Conservation (phyloP, 345 rosid genomes). For the Balakata baccata region DNA sequence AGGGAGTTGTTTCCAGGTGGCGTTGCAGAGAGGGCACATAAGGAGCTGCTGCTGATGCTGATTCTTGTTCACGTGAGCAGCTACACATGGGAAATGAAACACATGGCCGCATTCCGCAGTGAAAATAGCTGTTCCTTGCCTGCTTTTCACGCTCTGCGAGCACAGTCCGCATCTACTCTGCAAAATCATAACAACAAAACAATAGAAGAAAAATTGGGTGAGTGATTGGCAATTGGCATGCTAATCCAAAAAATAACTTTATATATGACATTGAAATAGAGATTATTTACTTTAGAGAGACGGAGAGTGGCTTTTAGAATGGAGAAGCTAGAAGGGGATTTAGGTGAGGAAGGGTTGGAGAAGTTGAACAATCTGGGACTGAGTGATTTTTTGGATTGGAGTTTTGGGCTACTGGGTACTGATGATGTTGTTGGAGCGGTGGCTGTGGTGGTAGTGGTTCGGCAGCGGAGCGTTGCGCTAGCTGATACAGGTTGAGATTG, state of each 20-base stretch:
- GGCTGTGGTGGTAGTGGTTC: slow-evolving; percentile 33
- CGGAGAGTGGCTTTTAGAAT: slow-evolving; percentile 62
- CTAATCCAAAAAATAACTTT: too few species aligned
- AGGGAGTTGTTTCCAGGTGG: slow-evolving; percentile 61
- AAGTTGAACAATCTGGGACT: slow-evolving; percentile 45
- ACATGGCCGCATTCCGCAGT: slow-evolving; percentile 83
- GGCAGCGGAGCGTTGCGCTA: slow-evolving; percentile 52
- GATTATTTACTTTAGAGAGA: slow-evolving; percentile 52
- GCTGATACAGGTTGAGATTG: slow-evolving; percentile 44
- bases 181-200: not conserved
- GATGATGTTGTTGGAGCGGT: slow-evolving; percentile 44
- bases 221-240: too few species aligned
- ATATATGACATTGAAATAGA: too few species aligned
- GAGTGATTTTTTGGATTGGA: slow-evolving; percentile 41
- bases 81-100: slow-evolving; percentile 76
- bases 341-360: slow-evolving; percentile 69
- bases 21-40: slow-evolving; percentile 69
- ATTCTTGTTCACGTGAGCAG: slow-evolving; percentile 40
- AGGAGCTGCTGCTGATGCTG: slow-evolving; percentile 28
- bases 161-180: slow-evolving; percentile 80
- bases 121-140: slow-evolving; percentile 76
- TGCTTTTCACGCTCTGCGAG: slow-evolving; percentile 55
- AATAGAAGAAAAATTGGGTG: not conserved
- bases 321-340: slow-evolving; percentile 69
- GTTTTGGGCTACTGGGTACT: slow-evolving; percentile 55